Evolutionary conservation across 257 asterid genomes (phyloP).

Genomic region (Nicotiana sylvestris): DNA sequence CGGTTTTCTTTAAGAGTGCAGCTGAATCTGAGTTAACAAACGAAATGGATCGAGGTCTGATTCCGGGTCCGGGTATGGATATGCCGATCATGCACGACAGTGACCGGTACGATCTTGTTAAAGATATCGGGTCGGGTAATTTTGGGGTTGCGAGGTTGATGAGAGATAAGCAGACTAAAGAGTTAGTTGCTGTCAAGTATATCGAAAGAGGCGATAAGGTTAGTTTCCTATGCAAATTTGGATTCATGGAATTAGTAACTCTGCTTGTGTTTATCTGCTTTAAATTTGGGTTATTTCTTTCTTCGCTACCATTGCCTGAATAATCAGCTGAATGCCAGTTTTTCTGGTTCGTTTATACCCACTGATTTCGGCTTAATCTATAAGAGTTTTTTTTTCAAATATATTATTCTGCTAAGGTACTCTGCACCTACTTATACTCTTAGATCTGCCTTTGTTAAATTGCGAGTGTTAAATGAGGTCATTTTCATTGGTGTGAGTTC

Average conservation of each 20-base stretch:
- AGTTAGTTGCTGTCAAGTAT: conserved; percentile 81
- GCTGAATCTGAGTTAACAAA: background rate
- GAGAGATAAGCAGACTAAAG: conserved; percentile 78
- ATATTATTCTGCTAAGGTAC: no score
- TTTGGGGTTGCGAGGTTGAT: conserved; percentile 79
- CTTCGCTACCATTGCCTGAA: background rate
- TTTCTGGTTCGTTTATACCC: background rate
- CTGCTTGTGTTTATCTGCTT: background rate
- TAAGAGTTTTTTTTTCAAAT: no score
- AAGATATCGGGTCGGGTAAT: conserved; percentile 82
- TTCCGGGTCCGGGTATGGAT: conserved; percentile 62
- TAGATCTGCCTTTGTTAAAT: background rate
- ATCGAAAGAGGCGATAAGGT: conserved; percentile 90
- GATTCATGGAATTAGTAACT: background rate
- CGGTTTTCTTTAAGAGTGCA: background rate
- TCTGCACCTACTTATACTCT: background rate
- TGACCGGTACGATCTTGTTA: conserved; percentile 77
- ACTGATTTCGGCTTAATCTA: no score
- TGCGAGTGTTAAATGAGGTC: background rate
- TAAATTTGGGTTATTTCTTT: background rate
- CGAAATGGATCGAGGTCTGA: conserved; percentile 63
- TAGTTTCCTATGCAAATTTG: conserved; percentile 10
- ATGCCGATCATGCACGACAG: conserved; percentile 96
- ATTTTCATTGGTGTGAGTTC: background rate
- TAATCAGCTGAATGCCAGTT: background rate